Conservation (phyloP, 169 alveolate species). For the Eimeria zaria region DNA sequence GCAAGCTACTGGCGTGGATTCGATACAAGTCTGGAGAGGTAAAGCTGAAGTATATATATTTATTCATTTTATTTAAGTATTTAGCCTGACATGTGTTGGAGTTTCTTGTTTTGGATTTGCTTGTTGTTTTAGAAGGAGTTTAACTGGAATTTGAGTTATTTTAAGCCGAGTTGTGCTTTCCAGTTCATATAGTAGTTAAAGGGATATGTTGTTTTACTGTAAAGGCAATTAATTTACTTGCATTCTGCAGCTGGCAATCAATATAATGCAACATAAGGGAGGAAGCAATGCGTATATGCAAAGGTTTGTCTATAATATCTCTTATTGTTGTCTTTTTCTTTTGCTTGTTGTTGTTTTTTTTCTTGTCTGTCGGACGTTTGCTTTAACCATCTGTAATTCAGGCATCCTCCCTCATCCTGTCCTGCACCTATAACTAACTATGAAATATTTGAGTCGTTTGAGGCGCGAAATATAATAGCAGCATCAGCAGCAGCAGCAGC, state of each 20-base stretch:
- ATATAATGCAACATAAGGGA: not conserved
- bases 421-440: not conserved
- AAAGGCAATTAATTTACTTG: not conserved
- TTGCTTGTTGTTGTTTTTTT: not conserved
- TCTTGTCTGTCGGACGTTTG: not conserved
- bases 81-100: too few relatives aligned
- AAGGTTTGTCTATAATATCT: not conserved
- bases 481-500: conserved; percentile 31
- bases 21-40: conserved; percentile 6
- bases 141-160: not conserved
- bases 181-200: not conserved
- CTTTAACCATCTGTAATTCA: too few relatives aligned
- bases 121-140: not conserved
- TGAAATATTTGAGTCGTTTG: not conserved
- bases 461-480: not conserved
- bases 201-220: not conserved
- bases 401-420: not conserved
- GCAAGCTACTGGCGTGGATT: not conserved
- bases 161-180: not conserved
- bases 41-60: too few relatives aligned
- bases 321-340: not conserved
- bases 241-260: not conserved
- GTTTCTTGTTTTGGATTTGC: too few relatives aligned
- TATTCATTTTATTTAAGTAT: too few relatives aligned
- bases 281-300: not conserved